Percentiles rank a stretch among this genome's conserved stretches.
These are phyloP conservation scores for Leptodermis oblonga DNA, from an alignment of 257 asterid species.

Conservation along the genomic window DNA sequence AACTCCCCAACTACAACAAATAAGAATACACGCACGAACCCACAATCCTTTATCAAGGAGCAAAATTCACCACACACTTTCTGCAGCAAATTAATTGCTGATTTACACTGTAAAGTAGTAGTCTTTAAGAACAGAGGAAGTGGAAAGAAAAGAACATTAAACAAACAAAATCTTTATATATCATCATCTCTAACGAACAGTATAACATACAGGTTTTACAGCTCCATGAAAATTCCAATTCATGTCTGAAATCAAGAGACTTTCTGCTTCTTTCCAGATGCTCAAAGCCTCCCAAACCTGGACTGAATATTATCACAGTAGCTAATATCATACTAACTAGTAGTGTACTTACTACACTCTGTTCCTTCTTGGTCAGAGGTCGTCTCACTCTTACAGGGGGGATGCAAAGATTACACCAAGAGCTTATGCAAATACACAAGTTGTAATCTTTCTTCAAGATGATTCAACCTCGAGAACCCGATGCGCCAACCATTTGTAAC, in stretches of 20 bases:
- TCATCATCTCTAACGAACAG: conserved; percentile 16
- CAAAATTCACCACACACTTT: too few species aligned
- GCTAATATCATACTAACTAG: conserved; percentile 2
- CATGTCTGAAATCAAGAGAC: conserved; percentile 40
- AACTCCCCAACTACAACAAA: too few species aligned
- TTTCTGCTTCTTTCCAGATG: conserved; percentile 13
- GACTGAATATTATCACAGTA: too few species aligned
- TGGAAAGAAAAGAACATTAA: not conserved
- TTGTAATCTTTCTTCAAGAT: not conserved
- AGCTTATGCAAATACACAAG: conserved; percentile 5
- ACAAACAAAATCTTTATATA: conserved; percentile 16
- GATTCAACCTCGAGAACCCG: not conserved
- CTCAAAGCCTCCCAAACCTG: conserved; percentile 13
- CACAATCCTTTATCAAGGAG: too few species aligned
- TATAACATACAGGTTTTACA: conserved; percentile 36
- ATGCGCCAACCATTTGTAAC: not conserved
- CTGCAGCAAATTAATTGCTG: too few species aligned
- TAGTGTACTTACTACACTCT: conserved; percentile 4
- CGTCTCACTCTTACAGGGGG: too few species aligned
- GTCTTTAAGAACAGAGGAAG: too few species aligned
- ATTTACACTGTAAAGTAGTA: too few species aligned
- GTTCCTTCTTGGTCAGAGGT: conserved; percentile 19
- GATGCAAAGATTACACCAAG: too few species aligned
- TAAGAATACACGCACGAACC: too few species aligned
- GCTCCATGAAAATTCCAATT: conserved; percentile 45